phyloP scores from a whole-genome alignment of 2,329 filamentous ascomycete species.

The Aureobasidium musti region DNA sequence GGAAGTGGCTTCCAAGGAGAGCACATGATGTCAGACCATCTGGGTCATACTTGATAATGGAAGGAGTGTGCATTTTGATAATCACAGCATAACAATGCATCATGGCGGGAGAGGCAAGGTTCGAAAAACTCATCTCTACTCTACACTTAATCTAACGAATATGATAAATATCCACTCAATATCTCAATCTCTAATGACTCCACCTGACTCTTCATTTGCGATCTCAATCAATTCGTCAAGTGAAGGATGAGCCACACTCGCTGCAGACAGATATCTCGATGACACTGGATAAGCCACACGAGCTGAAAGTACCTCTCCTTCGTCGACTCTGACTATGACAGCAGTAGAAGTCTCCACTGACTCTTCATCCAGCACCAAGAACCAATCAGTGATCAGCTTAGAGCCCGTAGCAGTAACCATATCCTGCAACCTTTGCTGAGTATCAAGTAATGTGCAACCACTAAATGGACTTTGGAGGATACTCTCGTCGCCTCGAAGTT shows the following conservation, averaged over 20 bases:
- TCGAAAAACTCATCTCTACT: too few relatives aligned
- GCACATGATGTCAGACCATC: too few relatives aligned
- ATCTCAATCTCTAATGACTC: not conserved
- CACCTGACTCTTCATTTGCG: not conserved
- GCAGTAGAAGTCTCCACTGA: not conserved
- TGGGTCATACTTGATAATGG: too few relatives aligned
- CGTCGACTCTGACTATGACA: not conserved
- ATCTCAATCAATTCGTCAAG: not conserved
- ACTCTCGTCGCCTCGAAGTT: not conserved
- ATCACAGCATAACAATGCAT: too few relatives aligned
- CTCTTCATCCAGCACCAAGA: not conserved
- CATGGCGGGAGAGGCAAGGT: too few relatives aligned
- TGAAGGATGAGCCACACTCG: not conserved
- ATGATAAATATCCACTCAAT: too few relatives aligned
- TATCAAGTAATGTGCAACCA: not conserved
- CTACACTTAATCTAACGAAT: too few relatives aligned
- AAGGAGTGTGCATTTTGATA: too few relatives aligned
- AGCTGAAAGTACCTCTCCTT: not conserved
- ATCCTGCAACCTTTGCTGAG: not conserved
- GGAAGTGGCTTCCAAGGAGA: too few relatives aligned
- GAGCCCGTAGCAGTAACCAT: not conserved
- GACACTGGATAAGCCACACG: not conserved
- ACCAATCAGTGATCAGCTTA: not conserved
- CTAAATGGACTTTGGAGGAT: not conserved
- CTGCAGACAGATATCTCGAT: not conserved